Conservation (phyloP, 805 yeast genomes). For the Isabelozyma heimii region DNA sequence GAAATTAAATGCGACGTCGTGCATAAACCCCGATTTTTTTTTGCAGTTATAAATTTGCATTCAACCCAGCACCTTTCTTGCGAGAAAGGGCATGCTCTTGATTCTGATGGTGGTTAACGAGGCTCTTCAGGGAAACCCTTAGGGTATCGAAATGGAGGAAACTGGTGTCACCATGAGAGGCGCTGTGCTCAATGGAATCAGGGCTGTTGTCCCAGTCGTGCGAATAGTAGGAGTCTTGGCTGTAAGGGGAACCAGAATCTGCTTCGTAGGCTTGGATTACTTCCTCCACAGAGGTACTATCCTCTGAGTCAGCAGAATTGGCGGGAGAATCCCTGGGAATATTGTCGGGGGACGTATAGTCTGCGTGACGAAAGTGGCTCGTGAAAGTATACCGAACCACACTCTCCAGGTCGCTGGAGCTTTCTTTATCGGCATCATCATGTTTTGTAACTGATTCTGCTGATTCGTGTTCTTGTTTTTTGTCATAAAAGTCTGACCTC, state of each 20-base stretch:
- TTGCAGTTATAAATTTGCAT: neutral
- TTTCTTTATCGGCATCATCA: no score
- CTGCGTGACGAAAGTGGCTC: no score
- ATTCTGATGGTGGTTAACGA: neutral
- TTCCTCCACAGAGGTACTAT: neutral
- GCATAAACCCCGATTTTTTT: neutral
- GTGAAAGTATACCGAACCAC: no score
- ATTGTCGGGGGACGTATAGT: no score
- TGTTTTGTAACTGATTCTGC: no score
- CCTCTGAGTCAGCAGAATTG: neutral
- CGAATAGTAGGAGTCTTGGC: constrained; percentile 10
- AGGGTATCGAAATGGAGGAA: constrained; percentile 11
- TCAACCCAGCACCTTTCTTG: neutral
- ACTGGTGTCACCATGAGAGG: constrained; percentile 6
- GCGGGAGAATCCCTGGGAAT: no score
- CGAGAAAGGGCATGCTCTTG: neutral
- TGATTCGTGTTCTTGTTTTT: no score
- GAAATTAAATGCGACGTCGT: neutral
- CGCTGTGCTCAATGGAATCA: neutral
- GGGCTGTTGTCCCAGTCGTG: constrained; percentile 6
- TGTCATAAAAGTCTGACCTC: no score
- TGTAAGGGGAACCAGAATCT: neutral
- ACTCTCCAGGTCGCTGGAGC: no score
- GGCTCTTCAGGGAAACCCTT: constrained; percentile 3
- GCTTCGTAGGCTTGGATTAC: neutral